Evolutionary conservation across 2,329 filamentous ascomycete species (phyloP).

Genomic region (Penicillium sp.): DNA sequence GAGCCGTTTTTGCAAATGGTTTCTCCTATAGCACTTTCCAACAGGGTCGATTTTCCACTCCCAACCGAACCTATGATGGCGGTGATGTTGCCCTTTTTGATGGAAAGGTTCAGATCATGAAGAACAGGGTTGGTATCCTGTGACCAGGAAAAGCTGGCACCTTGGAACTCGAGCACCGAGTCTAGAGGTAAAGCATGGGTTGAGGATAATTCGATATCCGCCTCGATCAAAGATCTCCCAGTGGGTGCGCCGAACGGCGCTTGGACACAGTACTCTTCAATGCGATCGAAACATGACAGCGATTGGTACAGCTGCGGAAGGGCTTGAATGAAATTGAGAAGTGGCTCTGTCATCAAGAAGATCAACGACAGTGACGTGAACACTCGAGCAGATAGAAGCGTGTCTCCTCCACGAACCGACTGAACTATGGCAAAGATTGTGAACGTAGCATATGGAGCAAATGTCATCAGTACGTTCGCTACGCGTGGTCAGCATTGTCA

Average conservation of each 20-base stretch:
- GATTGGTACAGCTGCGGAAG: constrained; percentile 38
- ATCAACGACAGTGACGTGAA: constrained; percentile 30
- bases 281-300: constrained; percentile 42
- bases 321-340: constrained; percentile 23
- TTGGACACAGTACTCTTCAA: constrained; percentile 35
- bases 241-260: background rate
- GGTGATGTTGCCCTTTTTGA: constrained; percentile 12
- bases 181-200: constrained; percentile 1
- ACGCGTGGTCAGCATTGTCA: background rate
- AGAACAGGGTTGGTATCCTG: constrained; percentile 11
- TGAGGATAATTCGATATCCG: constrained; percentile 11
- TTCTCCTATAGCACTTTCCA: constrained; percentile 35
- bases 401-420: constrained; percentile 5
- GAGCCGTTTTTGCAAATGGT: constrained; percentile 4
- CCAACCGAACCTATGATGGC: constrained; percentile 44
- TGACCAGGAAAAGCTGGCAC: constrained; percentile 25
- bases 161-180: constrained; percentile 25
- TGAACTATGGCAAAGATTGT: constrained; percentile 22
- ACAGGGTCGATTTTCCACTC: constrained; percentile 47
- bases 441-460: constrained; percentile 34
- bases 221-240: background rate
- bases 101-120: constrained; percentile 10
- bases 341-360: constrained; percentile 23
- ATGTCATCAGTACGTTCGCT: constrained; percentile 14
- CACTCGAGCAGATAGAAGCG: constrained; percentile 21